Evolutionary conservation across 225 moss, liverwort and hornwort genomes (phyloP), one percentile per base, ranked within the genome.

Genomic region (Ulota crispa): DNA sequence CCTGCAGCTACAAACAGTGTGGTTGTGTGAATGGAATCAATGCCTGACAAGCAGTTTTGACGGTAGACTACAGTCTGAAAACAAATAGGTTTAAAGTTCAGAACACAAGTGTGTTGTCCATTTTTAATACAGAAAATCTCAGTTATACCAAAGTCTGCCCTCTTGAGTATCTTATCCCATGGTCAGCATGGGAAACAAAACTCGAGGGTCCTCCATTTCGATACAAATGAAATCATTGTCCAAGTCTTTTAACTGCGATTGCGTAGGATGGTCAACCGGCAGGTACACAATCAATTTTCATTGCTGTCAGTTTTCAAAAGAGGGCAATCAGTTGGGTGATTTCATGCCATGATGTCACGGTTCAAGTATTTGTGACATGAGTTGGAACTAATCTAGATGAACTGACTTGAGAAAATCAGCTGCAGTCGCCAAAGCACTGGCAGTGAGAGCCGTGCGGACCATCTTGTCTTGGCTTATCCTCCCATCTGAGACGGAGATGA

Each of bases 391-490:
- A 27, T 82, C 45, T 39, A 82, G 69, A 68, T 82, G 76, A 68
- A 82, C 45, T 14, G 82, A 82, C 71, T 82, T 90, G 37, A 90
- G 84, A 75, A 90, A 84, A 34, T 88, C 88, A 27, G 88, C 84
- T 71, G 90, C 86, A 66, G 88, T 83, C 1, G 90, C 90, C 28
- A 88, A 63, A 70, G 90, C 90, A 45, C 90, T 86, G 26, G 86
- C 90, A 37, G 90, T 90, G 75, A 90, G 84, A 19, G 88, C 86
- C 10, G 88, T 86, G 75, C 88, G 85, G 81, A 87, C 82, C 79
- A 87, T 91, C 76, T 85, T 91, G 83, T 91, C 91, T 87, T 86
- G 84, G 79, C 78, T 87, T 76, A 88, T 59, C 75, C 31, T 78
- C 28, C 84, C 81, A 57, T 88, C 88, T 3, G 86, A 77, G 31